phyloP scores from a whole-genome alignment of 495 filamentous ascomycete species.

The Tuber melanosporum region DNA sequence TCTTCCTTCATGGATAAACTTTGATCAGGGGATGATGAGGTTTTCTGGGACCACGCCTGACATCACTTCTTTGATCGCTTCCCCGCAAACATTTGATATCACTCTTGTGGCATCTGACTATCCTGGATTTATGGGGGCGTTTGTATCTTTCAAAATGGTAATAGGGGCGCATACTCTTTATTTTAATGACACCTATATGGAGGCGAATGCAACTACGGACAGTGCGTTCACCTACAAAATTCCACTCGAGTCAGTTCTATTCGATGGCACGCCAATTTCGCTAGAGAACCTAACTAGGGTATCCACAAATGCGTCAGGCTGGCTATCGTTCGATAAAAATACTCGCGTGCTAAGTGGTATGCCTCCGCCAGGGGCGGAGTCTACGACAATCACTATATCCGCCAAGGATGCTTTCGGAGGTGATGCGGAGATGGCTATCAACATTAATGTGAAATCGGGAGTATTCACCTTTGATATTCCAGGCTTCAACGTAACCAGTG shows the following conservation, averaged over 20 bases:
- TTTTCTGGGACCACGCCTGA: constrained; percentile 72
- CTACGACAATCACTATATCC: constrained; percentile 60
- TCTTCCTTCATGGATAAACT: constrained; percentile 78
- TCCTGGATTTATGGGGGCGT: constrained; percentile 63
- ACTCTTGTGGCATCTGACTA: constrained; percentile 75
- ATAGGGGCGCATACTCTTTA: constrained; percentile 63
- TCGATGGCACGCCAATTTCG: constrained; percentile 55
- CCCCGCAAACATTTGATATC: constrained; percentile 66
- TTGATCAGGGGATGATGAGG: constrained; percentile 57
- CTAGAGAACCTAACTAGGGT: constrained; percentile 49
- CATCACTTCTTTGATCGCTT: constrained; percentile 54
- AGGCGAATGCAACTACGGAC: constrained; percentile 56
- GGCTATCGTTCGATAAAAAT: constrained; percentile 63
- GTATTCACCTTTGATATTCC: constrained; percentile 43
- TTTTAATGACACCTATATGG: constrained; percentile 53
- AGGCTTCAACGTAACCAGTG: constrained; percentile 53
- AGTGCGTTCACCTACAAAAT: constrained; percentile 51
- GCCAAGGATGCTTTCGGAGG: constrained; percentile 61
- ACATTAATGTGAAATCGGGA: constrained; percentile 48
- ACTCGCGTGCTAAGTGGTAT: constrained; percentile 60
- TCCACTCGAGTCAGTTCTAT: constrained; percentile 51
- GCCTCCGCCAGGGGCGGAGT: constrained; percentile 51
- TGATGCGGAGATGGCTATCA: constrained; percentile 57
- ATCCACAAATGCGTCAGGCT: constrained; percentile 54
- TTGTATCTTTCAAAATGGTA: constrained; percentile 60